A percentile compares a stretch with the other conserved stretches of the same genome.
Conservation (phyloP, 257 asterid species). For the Solanum virginianum region DNA sequence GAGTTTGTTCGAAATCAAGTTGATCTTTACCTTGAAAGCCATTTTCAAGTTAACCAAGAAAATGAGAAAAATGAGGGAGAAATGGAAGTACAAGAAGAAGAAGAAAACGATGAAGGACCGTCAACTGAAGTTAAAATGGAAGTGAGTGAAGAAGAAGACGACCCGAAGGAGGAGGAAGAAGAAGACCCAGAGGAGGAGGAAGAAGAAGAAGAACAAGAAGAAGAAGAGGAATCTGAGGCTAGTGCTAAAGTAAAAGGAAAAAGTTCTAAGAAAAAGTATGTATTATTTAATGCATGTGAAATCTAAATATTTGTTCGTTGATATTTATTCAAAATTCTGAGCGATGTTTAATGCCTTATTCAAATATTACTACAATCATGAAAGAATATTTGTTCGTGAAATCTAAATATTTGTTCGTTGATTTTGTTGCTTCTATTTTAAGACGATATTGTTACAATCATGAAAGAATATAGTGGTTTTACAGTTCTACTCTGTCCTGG, state of each 20-base stretch:
- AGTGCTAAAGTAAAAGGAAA: not conserved
- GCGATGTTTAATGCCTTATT: not conserved
- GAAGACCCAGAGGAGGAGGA: constrained; percentile 8
- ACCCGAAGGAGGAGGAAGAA: constrained; percentile 23
- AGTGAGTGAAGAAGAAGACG: constrained; percentile 10
- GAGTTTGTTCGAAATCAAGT: constrained; percentile 69
- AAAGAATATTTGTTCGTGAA: too few species aligned
- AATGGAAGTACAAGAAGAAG: not conserved
- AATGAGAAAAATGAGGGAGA: constrained; percentile 18
- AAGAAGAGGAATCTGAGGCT: constrained; percentile 13
- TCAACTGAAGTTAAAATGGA: not conserved
- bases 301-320: not conserved
- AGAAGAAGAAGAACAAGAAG: constrained; percentile 4
- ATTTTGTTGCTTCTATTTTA: not conserved
- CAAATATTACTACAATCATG: too few species aligned
- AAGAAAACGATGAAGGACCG: constrained; percentile 6
- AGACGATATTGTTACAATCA: not conserved
- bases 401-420: too few species aligned
- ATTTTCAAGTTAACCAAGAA: constrained; percentile 11
- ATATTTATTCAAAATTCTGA: not conserved
- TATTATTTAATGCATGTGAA: not conserved
- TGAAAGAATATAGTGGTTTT: not conserved
- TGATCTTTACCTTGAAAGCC: constrained; percentile 51
- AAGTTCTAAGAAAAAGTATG: not conserved
- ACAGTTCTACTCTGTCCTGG: not conserved